These are phyloP conservation scores for Oxyria digyna DNA, from an alignment of 148 eudicot genomes.

Conservation along the genomic window DNA sequence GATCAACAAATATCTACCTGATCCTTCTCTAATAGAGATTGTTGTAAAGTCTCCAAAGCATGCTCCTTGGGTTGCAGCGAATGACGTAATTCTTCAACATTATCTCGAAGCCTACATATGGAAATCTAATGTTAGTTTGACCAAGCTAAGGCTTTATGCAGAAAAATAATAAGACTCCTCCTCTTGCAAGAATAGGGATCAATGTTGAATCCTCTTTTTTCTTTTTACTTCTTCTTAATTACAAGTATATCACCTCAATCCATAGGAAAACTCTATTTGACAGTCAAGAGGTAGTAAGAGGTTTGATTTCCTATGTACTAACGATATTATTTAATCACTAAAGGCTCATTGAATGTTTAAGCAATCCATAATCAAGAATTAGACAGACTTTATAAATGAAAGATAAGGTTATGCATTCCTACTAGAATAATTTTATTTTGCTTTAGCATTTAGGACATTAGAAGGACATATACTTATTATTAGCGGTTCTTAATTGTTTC, in stretches of 20 bases:
- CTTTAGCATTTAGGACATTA: background rate
- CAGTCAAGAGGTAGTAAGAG: background rate
- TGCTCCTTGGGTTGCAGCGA: slow-evolving; percentile 81
- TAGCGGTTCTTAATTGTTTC: slow-evolving; percentile 81
- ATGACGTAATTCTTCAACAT: slow-evolving; percentile 81
- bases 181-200: background rate
- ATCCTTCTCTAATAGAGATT: slow-evolving; percentile 71
- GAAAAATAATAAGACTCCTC: background rate
- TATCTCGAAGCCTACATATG: slow-evolving; percentile 72
- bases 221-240: background rate
- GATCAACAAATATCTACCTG: slow-evolving; percentile 39
- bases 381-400: background rate
- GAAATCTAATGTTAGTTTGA: slow-evolving; percentile 2
- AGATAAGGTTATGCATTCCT: background rate
- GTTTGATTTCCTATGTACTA: background rate
- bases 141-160: background rate
- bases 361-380: background rate
- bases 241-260: background rate
- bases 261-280: background rate
- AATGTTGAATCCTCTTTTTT: background rate
- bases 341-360: background rate
- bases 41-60: slow-evolving; percentile 77
- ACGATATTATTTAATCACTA: background rate
- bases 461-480: slow-evolving; percentile 69
- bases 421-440: background rate